These are phyloP conservation scores for Candida chauliodis DNA, from an alignment of 805 yeast species.

Conservation along the genomic window DNA sequence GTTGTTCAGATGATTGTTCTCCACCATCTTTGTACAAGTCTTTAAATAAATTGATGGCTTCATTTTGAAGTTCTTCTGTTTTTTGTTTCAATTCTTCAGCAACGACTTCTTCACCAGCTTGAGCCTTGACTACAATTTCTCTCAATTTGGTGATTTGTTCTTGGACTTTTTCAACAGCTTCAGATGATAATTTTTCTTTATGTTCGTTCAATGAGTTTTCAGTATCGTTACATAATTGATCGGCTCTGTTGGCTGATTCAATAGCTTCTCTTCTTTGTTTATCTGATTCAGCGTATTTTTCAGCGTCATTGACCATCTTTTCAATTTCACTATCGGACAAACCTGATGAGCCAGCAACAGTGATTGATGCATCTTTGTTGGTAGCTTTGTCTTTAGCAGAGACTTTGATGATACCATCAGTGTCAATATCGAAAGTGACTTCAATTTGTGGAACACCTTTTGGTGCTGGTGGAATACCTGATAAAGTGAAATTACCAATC, in stretches of 20 bases:
- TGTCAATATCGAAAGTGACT: constrained; percentile 94
- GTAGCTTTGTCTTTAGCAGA: constrained; percentile 92
- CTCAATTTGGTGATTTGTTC: constrained; percentile 57
- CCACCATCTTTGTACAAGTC: constrained; percentile 43
- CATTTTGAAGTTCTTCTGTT: constrained; percentile 72
- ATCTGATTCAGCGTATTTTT: constrained; percentile 83
- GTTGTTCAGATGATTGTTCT: constrained; percentile 18
- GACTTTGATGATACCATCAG: constrained; percentile 96
- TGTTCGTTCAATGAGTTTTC: constrained; percentile 46
- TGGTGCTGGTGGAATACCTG: constrained; percentile 95
- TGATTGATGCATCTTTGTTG: constrained; percentile 90
- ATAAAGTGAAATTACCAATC: constrained; percentile 92
- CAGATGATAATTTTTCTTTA: constrained; percentile 44
- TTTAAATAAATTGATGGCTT: constrained; percentile 74
- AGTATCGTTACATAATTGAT: constrained; percentile 60
- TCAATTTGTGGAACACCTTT: constrained; percentile 93
- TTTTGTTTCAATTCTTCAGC: constrained; percentile 62
- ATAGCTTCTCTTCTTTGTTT: constrained; percentile 80
- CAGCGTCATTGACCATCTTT: constrained; percentile 87
- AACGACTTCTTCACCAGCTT: constrained; percentile 60
- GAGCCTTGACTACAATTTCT: constrained; percentile 64
- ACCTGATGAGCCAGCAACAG: constrained; percentile 96
- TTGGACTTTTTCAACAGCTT: constrained; percentile 44
- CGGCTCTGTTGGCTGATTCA: constrained; percentile 83
- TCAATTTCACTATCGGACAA: constrained; percentile 86